phyloP scores from a whole-genome alignment of 2,329 filamentous ascomycete species.

The Cladosporium oxysporum region DNA sequence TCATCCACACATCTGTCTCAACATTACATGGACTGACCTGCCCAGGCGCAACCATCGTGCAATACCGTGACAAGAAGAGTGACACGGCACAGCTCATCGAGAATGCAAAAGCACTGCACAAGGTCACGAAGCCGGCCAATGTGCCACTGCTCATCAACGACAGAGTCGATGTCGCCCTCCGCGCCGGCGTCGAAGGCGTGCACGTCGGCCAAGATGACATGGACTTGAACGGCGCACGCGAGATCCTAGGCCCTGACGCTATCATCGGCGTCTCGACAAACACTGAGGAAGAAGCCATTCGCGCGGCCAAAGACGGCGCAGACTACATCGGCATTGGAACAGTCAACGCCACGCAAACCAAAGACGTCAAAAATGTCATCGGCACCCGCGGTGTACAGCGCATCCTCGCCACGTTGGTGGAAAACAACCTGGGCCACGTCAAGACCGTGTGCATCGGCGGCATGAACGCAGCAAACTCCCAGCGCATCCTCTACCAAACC shows the following conservation, averaged over 20 bases:
- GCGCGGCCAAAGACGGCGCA: conserved; percentile 73
- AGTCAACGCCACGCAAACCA: conserved; percentile 82
- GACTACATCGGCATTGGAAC: conserved; percentile 92
- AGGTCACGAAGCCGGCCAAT: conserved; percentile 64
- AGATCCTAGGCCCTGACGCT: conserved; percentile 70
- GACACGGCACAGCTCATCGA: conserved; percentile 71
- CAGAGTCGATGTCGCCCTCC: conserved; percentile 82
- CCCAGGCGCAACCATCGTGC: conserved; percentile 73
- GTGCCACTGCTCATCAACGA: conserved; percentile 93
- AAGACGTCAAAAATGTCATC: conserved; percentile 80
- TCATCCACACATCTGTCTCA: conserved; percentile 6
- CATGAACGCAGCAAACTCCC: conserved; percentile 74
- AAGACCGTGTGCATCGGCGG: conserved; percentile 85
- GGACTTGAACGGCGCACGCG: conserved; percentile 66
- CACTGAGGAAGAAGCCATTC: conserved; percentile 69
- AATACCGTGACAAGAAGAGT: conserved; percentile 85
- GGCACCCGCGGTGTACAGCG: conserved; percentile 69
- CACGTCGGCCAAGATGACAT: conserved; percentile 96
- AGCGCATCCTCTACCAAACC: conserved; percentile 73
- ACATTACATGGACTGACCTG: neutral
- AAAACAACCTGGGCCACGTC: conserved; percentile 44
- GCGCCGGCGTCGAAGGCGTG: conserved; percentile 84
- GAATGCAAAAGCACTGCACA: conserved; percentile 71
- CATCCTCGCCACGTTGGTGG: conserved; percentile 64
- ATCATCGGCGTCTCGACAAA: conserved; percentile 91